Evolutionary conservation across 352 stramenopile species (phyloP), one percentile per base, ranked within the genome.

Genomic region (Pythium brassicae): DNA sequence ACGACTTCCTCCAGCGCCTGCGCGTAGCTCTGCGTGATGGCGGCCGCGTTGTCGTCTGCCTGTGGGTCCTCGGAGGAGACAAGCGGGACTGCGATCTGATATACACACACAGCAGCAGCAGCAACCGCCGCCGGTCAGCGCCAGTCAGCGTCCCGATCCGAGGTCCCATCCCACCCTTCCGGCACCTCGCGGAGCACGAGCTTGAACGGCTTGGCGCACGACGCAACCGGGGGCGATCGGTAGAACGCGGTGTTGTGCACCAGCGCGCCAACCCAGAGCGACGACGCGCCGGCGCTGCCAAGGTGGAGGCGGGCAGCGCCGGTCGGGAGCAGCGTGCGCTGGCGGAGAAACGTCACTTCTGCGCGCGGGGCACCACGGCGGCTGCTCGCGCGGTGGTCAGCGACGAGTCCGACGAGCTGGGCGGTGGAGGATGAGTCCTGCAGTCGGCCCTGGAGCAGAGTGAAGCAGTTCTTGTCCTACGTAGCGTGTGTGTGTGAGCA

Each of bases 401-500:
- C 57, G 17, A 85, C 70, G 20, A 87, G 61, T 7, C 77, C 74
- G 2, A 87, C 63, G 35, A 87, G 19, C 27, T 78, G 55, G 11
- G 54, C 54, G 53, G 15, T 47, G 44, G 20, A 17, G 1, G 54
- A 25, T 7, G 32, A 45, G 61, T 23, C 51, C 37, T 54, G 50
- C 27, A 85, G 57, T 17, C 55, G 56, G 4, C 76, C 54, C 0
- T 58, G 52, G 20, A 87, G 61, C 23, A 69, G 46, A 9, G 45
- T 43, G 48, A 82, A 85, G 57, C 76, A 85, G 44, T 69, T 47
- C 44, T 87, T 87, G 57, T 87, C 76, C 76, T 87, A 43, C 23
- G 2, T 15, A n/a, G n/a, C n/a, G n/a, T n/a, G n/a, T n/a, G n/a
- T n/a, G n/a, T n/a, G n/a, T n/a, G n/a, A n/a, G n/a, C n/a, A n/a